A percentile compares a stretch with the other conserved stretches of the same genome.
phyloP scores from a whole-genome alignment of 2,329 filamentous ascomycete genomes.

The Aspergillus ochraceoroseus region DNA sequence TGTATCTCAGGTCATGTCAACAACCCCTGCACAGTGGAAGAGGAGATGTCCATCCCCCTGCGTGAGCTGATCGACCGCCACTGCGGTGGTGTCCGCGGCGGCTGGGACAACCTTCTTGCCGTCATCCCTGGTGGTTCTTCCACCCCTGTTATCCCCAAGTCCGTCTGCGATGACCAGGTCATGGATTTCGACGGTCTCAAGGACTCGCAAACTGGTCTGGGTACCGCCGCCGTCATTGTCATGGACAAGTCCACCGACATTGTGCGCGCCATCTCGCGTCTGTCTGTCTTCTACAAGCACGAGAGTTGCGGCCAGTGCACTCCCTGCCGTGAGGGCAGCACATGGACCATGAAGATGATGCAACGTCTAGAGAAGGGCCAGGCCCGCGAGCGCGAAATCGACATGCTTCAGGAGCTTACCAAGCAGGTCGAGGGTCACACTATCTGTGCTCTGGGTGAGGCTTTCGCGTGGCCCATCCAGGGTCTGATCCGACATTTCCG shows the following conservation, averaged over 20 bases:
- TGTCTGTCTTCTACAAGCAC: constrained; percentile 97
- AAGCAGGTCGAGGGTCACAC: constrained; percentile 99
- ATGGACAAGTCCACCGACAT: constrained; percentile 99
- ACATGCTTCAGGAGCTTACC: constrained; percentile 98
- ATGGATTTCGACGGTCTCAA: constrained; percentile 99
- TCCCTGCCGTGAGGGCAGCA: constrained; percentile 97
- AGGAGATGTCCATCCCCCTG: constrained; percentile 98
- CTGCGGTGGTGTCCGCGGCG: constrained; percentile 91
- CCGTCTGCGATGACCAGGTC: constrained; percentile 84
- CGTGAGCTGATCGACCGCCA: constrained; percentile 96
- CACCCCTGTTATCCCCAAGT: constrained; percentile 88
- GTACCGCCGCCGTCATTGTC: constrained; percentile 95
- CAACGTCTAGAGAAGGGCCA: constrained; percentile 87
- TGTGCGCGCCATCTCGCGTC: constrained; percentile 84
- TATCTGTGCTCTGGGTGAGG: constrained; percentile 95
- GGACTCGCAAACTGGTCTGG: constrained; percentile 94
- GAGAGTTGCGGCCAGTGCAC: constrained; percentile 98
- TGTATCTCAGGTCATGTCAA: constrained; percentile 99
- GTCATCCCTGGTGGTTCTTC: constrained; percentile 95
- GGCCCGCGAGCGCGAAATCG: constrained; percentile 86
- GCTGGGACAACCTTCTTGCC: constrained; percentile 95
- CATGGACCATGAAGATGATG: constrained; percentile 99
- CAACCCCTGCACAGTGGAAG: constrained; percentile 95
- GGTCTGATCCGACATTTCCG: constrained; percentile 97
- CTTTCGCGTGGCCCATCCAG: constrained; percentile 97